Evolutionary conservation across 1,284 basidiomycete genomes (phyloP).

Genomic region (Ceraceosorus bombacis): DNA sequence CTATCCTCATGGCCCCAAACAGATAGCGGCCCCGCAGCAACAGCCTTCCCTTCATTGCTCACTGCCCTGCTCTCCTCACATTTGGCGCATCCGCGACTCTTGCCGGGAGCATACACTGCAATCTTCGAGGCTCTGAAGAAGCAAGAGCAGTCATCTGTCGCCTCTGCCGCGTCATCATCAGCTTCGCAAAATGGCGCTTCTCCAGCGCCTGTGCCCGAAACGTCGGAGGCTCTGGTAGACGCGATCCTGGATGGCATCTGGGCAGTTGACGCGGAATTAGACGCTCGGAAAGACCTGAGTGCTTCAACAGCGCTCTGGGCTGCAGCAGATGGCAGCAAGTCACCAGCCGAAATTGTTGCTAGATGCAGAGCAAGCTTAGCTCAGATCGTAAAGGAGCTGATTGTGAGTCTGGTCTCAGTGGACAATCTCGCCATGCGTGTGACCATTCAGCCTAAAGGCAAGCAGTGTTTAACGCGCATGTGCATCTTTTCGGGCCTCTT

Average conservation of each 20-base stretch:
- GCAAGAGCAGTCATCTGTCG: neutral
- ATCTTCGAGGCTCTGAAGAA: slow-evolving; percentile 1
- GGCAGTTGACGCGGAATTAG: slow-evolving; percentile 38
- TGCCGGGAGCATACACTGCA: neutral
- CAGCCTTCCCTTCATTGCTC: neutral
- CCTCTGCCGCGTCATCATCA: neutral
- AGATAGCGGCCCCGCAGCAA: neutral
- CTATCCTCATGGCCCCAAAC: too few species aligned
- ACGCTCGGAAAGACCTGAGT: slow-evolving; percentile 27
- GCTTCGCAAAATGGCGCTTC: neutral
- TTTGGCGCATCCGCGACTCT: neutral
- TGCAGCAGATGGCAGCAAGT: neutral
- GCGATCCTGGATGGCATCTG: slow-evolving; percentile 32
- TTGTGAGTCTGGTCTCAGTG: slow-evolving; percentile 8
- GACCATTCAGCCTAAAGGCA: too few species aligned
- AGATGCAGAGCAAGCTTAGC: slow-evolving; percentile 5
- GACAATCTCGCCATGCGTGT: too few species aligned
- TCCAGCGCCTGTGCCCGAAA: neutral
- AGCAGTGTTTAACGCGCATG: too few species aligned
- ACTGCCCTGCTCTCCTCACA: neutral
- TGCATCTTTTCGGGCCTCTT: too few species aligned
- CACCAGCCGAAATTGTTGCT: neutral
- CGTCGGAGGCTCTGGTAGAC: slow-evolving; percentile 1
- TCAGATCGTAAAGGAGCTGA: slow-evolving; percentile 7
- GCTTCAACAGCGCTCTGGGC: neutral